phyloP scores from a whole-genome alignment of 108 stramenopile genomes.

The Chaetoceros muelleri region DNA sequence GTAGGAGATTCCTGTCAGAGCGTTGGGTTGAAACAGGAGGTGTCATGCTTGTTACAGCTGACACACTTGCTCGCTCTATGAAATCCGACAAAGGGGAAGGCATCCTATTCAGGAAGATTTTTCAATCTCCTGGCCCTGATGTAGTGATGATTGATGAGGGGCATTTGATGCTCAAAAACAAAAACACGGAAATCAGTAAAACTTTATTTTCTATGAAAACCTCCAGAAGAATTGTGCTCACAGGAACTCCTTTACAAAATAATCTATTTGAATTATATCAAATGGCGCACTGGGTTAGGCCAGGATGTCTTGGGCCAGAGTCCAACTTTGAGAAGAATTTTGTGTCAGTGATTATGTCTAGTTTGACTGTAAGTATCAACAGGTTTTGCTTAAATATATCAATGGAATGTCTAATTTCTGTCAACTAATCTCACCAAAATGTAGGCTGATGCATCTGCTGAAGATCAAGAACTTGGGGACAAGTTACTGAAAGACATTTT shows the following conservation, averaged over 20 bases:
- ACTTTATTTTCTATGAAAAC: constrained; percentile 29
- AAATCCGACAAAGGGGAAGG: constrained; percentile 9
- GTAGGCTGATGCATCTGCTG: constrained; percentile 17
- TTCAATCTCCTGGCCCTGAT: constrained; percentile 40
- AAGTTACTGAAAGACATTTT: constrained; percentile 11
- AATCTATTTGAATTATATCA: constrained; percentile 51
- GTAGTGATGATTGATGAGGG: constrained; percentile 58
- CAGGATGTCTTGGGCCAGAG: constrained; percentile 37
- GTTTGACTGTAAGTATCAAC: constrained; percentile 19
- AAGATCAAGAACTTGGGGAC: background rate
- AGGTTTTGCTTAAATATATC: background rate
- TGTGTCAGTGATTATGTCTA: constrained; percentile 38
- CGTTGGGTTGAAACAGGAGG: constrained; percentile 47
- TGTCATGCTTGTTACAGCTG: constrained; percentile 32
- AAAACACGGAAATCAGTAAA: constrained; percentile 28
- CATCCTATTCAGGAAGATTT: constrained; percentile 15
- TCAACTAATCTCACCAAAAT: constrained; percentile 18
- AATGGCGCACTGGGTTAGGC: constrained; percentile 47
- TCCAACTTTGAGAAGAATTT: constrained; percentile 28
- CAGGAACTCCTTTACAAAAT: constrained; percentile 49
- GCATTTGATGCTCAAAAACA: constrained; percentile 51
- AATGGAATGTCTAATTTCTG: constrained; percentile 10
- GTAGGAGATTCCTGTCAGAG: constrained; percentile 13
- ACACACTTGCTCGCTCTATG: constrained; percentile 19
- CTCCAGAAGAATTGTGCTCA: constrained; percentile 41